phyloP scores from a whole-genome alignment of 192 early-diverging fungal species.

The Oehlia diaphana region DNA sequence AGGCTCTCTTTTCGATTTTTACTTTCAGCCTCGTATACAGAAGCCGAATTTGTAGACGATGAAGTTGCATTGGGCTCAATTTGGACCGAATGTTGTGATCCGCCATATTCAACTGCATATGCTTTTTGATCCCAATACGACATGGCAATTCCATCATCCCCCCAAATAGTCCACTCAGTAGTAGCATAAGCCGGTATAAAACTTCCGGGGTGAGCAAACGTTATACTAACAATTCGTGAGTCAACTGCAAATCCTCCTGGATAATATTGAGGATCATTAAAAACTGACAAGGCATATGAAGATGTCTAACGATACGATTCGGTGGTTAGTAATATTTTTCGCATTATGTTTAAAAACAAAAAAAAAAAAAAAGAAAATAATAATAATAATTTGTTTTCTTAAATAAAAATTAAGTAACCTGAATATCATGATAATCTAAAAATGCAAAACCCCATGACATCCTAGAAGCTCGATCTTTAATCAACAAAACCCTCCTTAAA shows the following conservation, averaged over 20 bases:
- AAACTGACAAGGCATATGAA: neutral
- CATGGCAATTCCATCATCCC: conserved; percentile 41
- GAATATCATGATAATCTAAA: conserved; percentile 51
- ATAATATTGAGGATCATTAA: neutral
- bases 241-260: conserved; percentile 47
- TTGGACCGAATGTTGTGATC: conserved; percentile 21
- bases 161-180: conserved; percentile 56
- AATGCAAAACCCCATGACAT: conserved; percentile 69
- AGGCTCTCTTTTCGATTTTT: conserved; percentile 17
- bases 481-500: conserved; percentile 47
- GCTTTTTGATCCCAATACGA: conserved; percentile 68
- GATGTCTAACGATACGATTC: neutral
- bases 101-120: conserved; percentile 47
- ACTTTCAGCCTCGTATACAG: conserved; percentile 11
- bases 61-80: conserved; percentile 1
- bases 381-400: neutral
- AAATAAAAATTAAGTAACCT: conserved; percentile 37
- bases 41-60: conserved; percentile 1
- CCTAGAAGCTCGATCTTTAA: conserved; percentile 56
- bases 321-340: neutral
- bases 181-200: conserved; percentile 65
- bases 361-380: too few relatives aligned
- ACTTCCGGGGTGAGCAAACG: conserved; percentile 56
- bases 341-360: too few relatives aligned
- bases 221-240: conserved; percentile 38